Evolutionary conservation across 1,284 basidiomycete genomes (phyloP).

Genomic region (Ganoderma leucocontextum): DNA sequence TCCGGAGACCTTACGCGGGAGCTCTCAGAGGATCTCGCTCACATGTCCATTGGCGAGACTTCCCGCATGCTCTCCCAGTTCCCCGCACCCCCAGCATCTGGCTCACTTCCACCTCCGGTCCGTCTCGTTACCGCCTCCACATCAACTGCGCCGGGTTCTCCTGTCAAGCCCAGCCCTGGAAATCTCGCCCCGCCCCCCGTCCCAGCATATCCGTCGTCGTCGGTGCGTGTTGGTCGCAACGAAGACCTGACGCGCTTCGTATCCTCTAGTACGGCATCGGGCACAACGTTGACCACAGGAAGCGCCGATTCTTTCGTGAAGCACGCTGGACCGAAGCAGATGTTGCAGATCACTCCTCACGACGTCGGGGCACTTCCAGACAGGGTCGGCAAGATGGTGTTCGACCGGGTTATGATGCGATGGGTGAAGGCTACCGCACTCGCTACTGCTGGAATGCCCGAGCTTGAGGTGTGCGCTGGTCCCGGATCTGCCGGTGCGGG

Average conservation of each 20-base stretch:
- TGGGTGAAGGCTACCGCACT: slow-evolving; percentile 77
- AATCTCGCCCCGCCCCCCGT: slow-evolving; percentile 35
- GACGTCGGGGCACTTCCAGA: slow-evolving; percentile 82
- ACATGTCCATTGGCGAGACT: slow-evolving; percentile 39
- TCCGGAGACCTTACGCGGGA: slow-evolving; percentile 46
- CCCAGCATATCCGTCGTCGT: slow-evolving; percentile 58
- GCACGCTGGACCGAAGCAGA: slow-evolving; percentile 79
- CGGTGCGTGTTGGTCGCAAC: slow-evolving; percentile 57
- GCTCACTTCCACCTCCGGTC: slow-evolving; percentile 35
- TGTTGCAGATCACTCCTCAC: slow-evolving; percentile 80
- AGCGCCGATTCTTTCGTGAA: slow-evolving; percentile 85
- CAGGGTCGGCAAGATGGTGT: slow-evolving; percentile 86
- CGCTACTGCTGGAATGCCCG: slow-evolving; percentile 41
- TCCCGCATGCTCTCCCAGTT: slow-evolving; percentile 42
- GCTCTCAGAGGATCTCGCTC: slow-evolving; percentile 32
- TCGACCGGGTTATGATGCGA: slow-evolving; percentile 79
- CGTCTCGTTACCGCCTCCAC: slow-evolving; percentile 37
- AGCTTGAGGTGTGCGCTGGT: slow-evolving; percentile 46
- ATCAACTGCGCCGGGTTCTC: slow-evolving; percentile 33
- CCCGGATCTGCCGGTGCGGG: not conserved
- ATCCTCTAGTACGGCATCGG: slow-evolving; percentile 81
- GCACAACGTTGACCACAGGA: slow-evolving; percentile 74
- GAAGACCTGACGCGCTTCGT: slow-evolving; percentile 89
- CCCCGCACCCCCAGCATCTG: slow-evolving; percentile 33
- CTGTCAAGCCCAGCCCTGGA: slow-evolving; percentile 29